Conservation (phyloP, 2,329 filamentous ascomycete genomes). For the Metarhizium humberi region DNA sequence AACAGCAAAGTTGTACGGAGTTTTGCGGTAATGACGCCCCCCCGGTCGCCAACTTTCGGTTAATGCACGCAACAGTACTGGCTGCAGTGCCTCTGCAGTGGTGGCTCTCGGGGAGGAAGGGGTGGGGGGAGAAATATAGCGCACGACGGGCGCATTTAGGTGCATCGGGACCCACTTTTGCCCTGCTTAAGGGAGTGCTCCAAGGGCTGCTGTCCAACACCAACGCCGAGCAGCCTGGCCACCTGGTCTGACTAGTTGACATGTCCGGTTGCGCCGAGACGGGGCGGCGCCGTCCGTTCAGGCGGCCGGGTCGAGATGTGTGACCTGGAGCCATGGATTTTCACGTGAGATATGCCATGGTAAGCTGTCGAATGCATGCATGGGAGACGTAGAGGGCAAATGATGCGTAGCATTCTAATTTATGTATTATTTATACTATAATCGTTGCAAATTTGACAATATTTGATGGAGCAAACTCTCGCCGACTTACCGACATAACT, state of each 20-base stretch:
- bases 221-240: not conserved
- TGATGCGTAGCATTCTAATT: too few relatives aligned
- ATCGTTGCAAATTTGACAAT: too few relatives aligned
- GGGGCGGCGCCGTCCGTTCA: constrained; percentile 1
- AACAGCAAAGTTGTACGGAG: not conserved
- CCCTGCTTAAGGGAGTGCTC: too few relatives aligned
- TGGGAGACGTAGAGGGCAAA: too few relatives aligned
- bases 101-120: too few relatives aligned
- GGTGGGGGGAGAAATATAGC: too few relatives aligned
- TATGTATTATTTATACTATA: too few relatives aligned
- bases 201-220: too few relatives aligned
- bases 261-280: not conserved
- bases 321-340: too few relatives aligned
- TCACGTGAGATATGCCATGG: too few relatives aligned
- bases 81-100: not conserved
- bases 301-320: not conserved
- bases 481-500: not conserved
- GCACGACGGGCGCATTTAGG: not conserved
- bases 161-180: not conserved
- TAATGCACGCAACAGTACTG: not conserved
- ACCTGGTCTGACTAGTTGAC: not conserved
- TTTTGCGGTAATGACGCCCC: constrained; percentile 4
- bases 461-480: too few relatives aligned
- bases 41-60: not conserved
- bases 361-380: too few relatives aligned